These are phyloP conservation scores for Penicillium lividum DNA, from an alignment of 495 filamentous ascomycete genomes.

Conservation along the genomic window DNA sequence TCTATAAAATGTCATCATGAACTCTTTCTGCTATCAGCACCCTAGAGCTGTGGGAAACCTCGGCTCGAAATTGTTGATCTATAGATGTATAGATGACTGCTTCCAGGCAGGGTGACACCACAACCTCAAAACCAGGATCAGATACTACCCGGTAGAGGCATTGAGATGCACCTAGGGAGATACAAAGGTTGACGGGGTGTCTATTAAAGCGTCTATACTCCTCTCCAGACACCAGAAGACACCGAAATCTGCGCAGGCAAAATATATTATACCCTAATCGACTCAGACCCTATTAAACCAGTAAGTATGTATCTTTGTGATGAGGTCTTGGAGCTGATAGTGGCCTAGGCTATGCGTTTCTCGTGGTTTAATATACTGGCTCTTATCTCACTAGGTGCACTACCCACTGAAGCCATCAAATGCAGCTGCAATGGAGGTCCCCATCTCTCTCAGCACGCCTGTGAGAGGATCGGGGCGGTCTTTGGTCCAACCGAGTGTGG, in stretches of 20 bases:
- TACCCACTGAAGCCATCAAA: conserved; percentile 2
- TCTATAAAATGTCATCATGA: background rate
- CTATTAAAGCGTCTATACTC: background rate
- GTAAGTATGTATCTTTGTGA: background rate
- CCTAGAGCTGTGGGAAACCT: background rate
- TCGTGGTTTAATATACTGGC: background rate
- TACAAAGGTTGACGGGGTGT: background rate
- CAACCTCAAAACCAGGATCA: background rate
- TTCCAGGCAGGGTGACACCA: background rate
- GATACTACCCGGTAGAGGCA: background rate
- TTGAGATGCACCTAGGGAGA: background rate
- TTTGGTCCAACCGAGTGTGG: conserved; percentile 9
- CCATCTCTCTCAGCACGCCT: background rate
- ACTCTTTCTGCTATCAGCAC: background rate
- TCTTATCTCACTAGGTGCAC: background rate
- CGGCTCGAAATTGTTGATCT: background rate
- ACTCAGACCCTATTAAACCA: background rate
- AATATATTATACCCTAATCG: no score
- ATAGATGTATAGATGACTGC: background rate
- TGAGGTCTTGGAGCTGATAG: background rate
- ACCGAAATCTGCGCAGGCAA: background rate
- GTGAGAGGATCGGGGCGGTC: conserved; percentile 5
- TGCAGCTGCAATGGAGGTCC: conserved; percentile 1
- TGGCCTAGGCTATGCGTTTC: background rate
- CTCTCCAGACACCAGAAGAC: background rate